Base-by-base conservation (phyloP, 148 eudicot species). In the Nepenthes mirabilis region DNA sequence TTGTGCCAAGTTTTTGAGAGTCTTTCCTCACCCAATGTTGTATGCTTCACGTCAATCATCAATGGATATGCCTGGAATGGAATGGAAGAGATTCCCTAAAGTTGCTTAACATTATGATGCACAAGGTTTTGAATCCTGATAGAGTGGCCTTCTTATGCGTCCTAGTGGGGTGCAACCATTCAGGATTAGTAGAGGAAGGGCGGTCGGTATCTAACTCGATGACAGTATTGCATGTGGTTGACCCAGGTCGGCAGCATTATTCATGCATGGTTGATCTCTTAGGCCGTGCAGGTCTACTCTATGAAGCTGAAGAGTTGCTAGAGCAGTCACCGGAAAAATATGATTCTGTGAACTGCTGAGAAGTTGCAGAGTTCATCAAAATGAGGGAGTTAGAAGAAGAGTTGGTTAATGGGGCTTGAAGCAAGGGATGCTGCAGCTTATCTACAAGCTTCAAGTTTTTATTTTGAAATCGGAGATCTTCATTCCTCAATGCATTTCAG, bases 171-270 rank as follows among this genome's bases (percentile, higher is more conserved):
- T 90, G 97, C 79, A 80, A 68, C 65, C 87, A 90, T 63, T 79
- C 84, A 33, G 97, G 93, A 47, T 70, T 91, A 36, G 73, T 91
- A n/a, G 76, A 82, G 72, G 91, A 82, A 62, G 95, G 88, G 51
- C 79, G 61, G 65, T 23, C 40, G 57, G 60, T 79, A 47, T 84
- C 84, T 65, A 58, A 74, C 54, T 81, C 82, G 2, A 87, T 91
- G 87, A 73, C 34, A 64, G 60, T 33, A 33, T 12, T 65, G n/a
- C 66, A 80, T 37, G 81, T 73, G 9, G 62, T 84, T 43, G 60
- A 72, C 36, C 87, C 90, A 43, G 84, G 84, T 59, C 70, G 74
- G 65, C 70, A 68, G 65, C 96, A 85, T 72, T 83, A 72, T 55
- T 70, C 85, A 13, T 88, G 89, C 66, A 76, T 85, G 89, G 79